Conservation (phyloP, 208 protist genomes). For the Angomonas deanei region DNA sequence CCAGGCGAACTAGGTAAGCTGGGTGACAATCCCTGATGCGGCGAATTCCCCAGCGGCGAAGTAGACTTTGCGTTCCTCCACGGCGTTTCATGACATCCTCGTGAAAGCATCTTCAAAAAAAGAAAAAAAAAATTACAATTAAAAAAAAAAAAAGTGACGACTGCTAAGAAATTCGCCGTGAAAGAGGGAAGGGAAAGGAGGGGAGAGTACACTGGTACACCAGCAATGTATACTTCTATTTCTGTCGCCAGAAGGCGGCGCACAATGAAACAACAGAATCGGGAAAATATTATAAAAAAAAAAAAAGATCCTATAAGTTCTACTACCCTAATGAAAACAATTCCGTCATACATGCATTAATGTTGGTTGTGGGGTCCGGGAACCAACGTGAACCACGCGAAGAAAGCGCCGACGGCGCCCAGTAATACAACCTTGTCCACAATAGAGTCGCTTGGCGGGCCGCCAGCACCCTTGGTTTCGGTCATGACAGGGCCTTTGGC, state of each 20-base stretch:
- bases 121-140: too few relatives aligned
- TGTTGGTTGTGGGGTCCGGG: slow-evolving; percentile 62
- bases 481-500: slow-evolving; percentile 25
- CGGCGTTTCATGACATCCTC: not conserved
- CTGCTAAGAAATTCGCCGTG: too few relatives aligned
- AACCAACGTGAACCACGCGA: slow-evolving; percentile 55
- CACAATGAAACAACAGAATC: too few relatives aligned
- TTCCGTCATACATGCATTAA: too few relatives aligned
- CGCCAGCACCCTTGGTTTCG: slow-evolving; percentile 41
- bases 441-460: slow-evolving; percentile 50
- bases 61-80: not conserved
- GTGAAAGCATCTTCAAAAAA: not conserved
- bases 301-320: not conserved
- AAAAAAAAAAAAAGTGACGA: too few relatives aligned
- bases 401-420: slow-evolving; percentile 24
- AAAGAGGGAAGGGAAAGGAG: too few relatives aligned
- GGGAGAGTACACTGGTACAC: too few relatives aligned
- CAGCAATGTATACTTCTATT: not conserved
- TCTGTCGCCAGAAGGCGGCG: not conserved
- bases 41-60: not conserved
- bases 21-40: not conserved
- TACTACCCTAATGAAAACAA: too few relatives aligned
- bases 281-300: too few relatives aligned
- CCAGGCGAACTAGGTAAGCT: slow-evolving; percentile 1
- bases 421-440: slow-evolving; percentile 64